Percentiles rank a stretch among this genome's conserved stretches.
phyloP scores from a whole-genome alignment of 2,329 filamentous ascomycete species.

The Penicillium sp. region DNA sequence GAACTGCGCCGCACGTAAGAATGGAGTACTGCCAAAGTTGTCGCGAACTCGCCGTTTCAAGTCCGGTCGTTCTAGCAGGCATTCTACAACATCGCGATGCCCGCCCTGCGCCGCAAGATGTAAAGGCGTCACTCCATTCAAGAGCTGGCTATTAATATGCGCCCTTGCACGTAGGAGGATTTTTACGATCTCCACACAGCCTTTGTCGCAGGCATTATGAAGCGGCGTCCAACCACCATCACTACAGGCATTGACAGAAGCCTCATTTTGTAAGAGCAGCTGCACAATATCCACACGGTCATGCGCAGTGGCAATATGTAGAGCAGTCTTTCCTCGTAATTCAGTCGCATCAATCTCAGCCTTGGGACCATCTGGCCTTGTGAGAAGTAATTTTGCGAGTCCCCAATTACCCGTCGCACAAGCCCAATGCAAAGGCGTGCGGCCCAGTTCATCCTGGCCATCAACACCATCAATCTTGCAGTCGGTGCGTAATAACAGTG shows the following conservation, averaged over 20 bases:
- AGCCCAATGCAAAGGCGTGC: constrained; percentile 63
- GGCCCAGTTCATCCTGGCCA: constrained; percentile 50
- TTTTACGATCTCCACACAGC: constrained; percentile 49
- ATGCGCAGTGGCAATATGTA: constrained; percentile 56
- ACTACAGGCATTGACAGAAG: constrained; percentile 52
- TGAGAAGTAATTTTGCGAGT: constrained; percentile 55
- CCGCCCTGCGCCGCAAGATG: constrained; percentile 47
- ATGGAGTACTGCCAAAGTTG: constrained; percentile 47
- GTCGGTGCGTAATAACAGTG: constrained; percentile 43
- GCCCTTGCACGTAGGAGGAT: constrained; percentile 46
- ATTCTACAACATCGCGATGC: constrained; percentile 41
- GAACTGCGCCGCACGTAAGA: constrained; percentile 46
- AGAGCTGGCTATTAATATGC: constrained; percentile 42
- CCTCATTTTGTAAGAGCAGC: constrained; percentile 50
- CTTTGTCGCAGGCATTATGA: constrained; percentile 59
- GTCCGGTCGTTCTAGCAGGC: constrained; percentile 37
- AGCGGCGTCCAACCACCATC: constrained; percentile 59
- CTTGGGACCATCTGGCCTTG: constrained; percentile 32
- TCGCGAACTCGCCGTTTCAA: constrained; percentile 39
- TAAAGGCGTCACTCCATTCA: constrained; percentile 45
- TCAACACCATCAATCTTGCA: constrained; percentile 46
- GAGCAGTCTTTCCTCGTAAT: constrained; percentile 47
- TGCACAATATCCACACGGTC: constrained; percentile 42
- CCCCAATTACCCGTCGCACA: constrained; percentile 60
- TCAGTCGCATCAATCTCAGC: constrained; percentile 51